phyloP scores from a whole-genome alignment of 2,329 filamentous ascomycete species.

The Paecilomyces fulvus region DNA sequence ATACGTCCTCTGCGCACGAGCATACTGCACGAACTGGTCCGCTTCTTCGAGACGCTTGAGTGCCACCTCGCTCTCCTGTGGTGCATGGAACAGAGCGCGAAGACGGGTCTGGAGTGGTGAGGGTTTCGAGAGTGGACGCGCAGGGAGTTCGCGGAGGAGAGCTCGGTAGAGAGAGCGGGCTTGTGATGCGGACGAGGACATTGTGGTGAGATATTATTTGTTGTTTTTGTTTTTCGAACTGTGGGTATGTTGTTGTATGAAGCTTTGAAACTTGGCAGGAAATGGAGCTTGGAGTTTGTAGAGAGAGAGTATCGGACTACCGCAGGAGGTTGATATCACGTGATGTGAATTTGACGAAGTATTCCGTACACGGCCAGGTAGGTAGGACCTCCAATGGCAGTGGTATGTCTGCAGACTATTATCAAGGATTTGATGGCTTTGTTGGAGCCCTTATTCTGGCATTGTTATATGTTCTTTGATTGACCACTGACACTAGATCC shows the following conservation, averaged over 20 bases:
- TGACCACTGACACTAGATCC: background rate
- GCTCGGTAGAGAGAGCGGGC: conserved; percentile 75
- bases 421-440: background rate
- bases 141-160: conserved; percentile 80
- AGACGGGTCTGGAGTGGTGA: conserved; percentile 64
- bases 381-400: no score
- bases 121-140: conserved; percentile 53
- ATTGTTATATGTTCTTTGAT: background rate
- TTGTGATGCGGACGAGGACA: conserved; percentile 23
- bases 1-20: conserved; percentile 79
- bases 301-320: background rate
- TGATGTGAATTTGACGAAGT: background rate
- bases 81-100: conserved; percentile 52
- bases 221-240: background rate
- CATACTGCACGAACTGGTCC: conserved; percentile 73
- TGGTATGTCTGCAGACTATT: no score
- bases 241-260: background rate
- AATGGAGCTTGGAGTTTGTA: background rate
- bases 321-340: background rate
- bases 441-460: background rate
- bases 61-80: background rate
- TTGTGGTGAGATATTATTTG: background rate
- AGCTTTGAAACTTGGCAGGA: background rate
- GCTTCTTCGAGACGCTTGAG: conserved; percentile 43
- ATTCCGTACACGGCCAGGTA: no score